Base-by-base conservation (phyloP, 1,139 yeast genomes). In the Debaryomyces sp. region DNA sequence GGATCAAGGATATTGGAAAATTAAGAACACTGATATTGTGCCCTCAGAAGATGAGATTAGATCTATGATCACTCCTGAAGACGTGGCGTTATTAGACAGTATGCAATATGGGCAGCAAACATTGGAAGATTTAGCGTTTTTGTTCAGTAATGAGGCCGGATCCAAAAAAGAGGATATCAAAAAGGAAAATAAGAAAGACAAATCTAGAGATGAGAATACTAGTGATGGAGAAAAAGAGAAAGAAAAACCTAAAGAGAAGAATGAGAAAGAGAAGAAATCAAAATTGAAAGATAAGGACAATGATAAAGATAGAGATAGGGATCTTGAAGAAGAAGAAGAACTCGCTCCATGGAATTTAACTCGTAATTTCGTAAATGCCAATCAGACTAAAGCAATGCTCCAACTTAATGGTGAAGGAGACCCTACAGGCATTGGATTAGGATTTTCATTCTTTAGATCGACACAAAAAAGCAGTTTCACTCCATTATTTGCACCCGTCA, bases 331-430 rank as follows among this genome's bases (percentile, higher is more conserved):
- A 41, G 77, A 90, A 58, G 97, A 91, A 58, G 96, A 90, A 61
- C 71, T 90, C 45, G 87, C 97, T 0, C 95, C 97, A 0, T 95
- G 99, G 99, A 91, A 89, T 64, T 78, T 88, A 17, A 85, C 97
- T 0, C 78, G 92, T 52, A 95, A 94, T 65, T 95, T 95, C 61
- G 84, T 92, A 51, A 88, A 85, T 63, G 96, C 99, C 6, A 92
- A 96, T 30, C 98, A 92, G 63, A 95, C 97, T 48, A 92, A 96
- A 60, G 95, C 97, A 1, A 94, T 94, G 98, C 77, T 95, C 42
- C 97, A 92, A 62, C 80, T 95, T 36, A 91, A 90, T 62, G 97
- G 97, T n/a, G 95, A 87, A 52, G 99, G 98, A 45, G 99, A 94
- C 65, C 96, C 97, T 2, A 85, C 96, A 0, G 97, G 96, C 30